These are phyloP conservation scores for Rubroshorea leprosula DNA, from an alignment of 345 rosid genomes.

Conservation along the genomic window DNA sequence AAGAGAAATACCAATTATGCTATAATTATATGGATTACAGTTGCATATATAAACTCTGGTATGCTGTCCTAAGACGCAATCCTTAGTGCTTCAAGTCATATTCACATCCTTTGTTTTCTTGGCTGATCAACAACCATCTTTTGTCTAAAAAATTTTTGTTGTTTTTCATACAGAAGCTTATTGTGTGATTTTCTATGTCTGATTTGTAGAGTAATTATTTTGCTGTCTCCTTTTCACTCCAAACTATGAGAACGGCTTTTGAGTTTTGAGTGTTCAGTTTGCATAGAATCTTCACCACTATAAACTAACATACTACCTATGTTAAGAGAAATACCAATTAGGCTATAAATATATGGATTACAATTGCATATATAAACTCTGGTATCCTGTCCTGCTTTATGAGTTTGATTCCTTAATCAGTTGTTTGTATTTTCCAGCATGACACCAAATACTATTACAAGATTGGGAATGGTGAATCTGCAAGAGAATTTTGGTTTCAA, in stretches of 20 bases:
- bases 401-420: background rate
- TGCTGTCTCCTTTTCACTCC: background rate
- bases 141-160: too few relatives aligned
- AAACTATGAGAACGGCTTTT: constrained; percentile 10
- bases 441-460: constrained; percentile 84
- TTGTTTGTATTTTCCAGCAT: constrained; percentile 39
- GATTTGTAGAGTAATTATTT: too few relatives aligned
- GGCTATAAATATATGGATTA: background rate
- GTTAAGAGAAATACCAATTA: background rate
- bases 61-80: constrained; percentile 26
- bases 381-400: background rate
- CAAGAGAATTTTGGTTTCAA: constrained; percentile 83
- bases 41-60: too few relatives aligned
- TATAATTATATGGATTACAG: background rate
- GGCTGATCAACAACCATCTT: too few relatives aligned
- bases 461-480: constrained; percentile 59
- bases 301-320: too few relatives aligned
- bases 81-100: constrained; percentile 13
- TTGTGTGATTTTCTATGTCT: background rate
- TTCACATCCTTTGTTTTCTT: constrained; percentile 27
- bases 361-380: background rate
- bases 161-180: background rate
- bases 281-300: background rate
- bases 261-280: background rate
- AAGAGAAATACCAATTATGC: too few relatives aligned